These are phyloP conservation scores for Jackrogersella multiformis DNA, from an alignment of 495 filamentous ascomycete genomes.

Conservation along the genomic window DNA sequence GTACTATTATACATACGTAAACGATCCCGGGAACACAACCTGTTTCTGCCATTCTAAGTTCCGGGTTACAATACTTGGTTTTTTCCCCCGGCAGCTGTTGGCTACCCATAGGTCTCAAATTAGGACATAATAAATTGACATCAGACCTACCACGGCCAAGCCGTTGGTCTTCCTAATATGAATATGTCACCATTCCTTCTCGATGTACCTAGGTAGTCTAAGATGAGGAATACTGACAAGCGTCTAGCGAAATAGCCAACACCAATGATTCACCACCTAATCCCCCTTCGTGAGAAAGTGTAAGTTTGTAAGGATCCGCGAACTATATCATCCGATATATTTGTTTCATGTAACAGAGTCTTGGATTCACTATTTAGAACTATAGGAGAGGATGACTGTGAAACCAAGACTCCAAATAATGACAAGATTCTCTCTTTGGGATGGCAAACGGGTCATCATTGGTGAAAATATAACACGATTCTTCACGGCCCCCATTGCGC, in stretches of 20 bases:
- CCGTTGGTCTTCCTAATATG: neutral
- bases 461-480: neutral
- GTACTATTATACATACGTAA: conserved; percentile 2
- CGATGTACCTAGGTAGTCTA: neutral
- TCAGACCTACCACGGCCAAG: neutral
- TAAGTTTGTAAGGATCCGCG: neutral
- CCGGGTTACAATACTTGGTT: neutral
- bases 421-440: neutral
- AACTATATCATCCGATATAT: neutral
- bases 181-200: neutral
- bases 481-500: neutral
- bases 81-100: conserved; percentile 3
- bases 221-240: neutral
- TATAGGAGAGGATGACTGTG: neutral
- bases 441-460: neutral
- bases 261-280: neutral
- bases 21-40: neutral
- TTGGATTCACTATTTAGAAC: neutral
- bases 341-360: neutral
- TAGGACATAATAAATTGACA: conserved; percentile 4
- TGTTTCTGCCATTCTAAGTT: neutral
- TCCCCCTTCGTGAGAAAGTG: neutral
- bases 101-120: neutral
- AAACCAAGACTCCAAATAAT: neutral
- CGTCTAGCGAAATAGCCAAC: neutral